Evolutionary conservation across 2,329 filamentous ascomycete genomes (phyloP).

Genomic region (Geosmithia morbida): DNA sequence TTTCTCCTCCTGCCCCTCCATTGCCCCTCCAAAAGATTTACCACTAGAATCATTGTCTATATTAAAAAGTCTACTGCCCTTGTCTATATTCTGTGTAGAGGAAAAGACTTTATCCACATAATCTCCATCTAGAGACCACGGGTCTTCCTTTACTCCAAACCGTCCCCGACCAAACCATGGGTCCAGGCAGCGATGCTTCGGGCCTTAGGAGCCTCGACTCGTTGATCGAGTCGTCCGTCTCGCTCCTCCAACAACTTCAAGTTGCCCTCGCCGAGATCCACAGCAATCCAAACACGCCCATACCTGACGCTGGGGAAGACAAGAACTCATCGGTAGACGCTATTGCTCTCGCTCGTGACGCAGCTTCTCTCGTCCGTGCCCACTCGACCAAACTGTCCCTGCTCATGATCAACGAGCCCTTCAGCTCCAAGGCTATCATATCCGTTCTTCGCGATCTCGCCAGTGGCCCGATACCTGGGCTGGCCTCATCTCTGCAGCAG

Average conservation of each 20-base stretch:
- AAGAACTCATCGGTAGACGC: conserved; percentile 22
- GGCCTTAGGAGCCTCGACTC: conserved; percentile 16
- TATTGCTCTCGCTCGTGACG: conserved; percentile 56
- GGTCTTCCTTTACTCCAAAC: not conserved
- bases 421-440: conserved; percentile 62
- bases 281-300: conserved; percentile 5
- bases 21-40: conserved; percentile 1
- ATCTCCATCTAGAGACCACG: not conserved
- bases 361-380: conserved; percentile 59
- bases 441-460: conserved; percentile 61
- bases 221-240: conserved; percentile 19
- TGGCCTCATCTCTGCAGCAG: conserved; percentile 56
- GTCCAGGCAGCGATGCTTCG: not conserved
- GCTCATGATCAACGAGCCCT: conserved; percentile 73
- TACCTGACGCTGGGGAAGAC: conserved; percentile 4
- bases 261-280: conserved; percentile 24
- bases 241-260: conserved; percentile 27
- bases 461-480: conserved; percentile 55
- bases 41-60: not conserved
- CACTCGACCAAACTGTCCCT: conserved; percentile 82
- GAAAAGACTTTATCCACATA: not conserved
- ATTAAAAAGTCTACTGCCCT: not conserved
- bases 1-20: not conserved
- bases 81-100: not conserved
- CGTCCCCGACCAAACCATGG: not conserved